Evolutionary conservation across 345 rosid species (phyloP).

Genomic region (Eutrema yunnanense): DNA sequence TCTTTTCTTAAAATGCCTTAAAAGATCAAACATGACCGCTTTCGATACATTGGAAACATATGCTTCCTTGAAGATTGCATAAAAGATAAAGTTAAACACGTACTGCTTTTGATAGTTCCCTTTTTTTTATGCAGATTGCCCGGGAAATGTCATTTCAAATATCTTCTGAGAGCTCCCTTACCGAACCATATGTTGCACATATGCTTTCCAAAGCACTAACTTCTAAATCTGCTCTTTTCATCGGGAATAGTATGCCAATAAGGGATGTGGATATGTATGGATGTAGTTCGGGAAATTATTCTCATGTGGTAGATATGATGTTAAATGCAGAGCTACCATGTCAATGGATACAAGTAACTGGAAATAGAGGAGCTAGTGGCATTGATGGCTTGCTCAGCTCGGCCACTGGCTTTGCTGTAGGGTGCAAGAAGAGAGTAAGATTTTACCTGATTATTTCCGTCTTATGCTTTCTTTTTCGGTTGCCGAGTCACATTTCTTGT

Average conservation of each 20-base stretch:
- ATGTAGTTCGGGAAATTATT: conserved; percentile 32
- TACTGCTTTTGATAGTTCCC: conserved; percentile 17
- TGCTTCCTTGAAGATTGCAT: neutral
- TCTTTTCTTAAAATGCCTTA: conserved; percentile 4
- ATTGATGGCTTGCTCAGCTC: conserved; percentile 97
- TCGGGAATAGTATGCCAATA: conserved; percentile 96
- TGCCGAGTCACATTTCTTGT: neutral
- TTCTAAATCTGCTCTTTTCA: conserved; percentile 64
- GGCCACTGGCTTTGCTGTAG: conserved; percentile 85
- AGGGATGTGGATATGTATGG: conserved; percentile 96
- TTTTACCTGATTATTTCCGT: neutral
- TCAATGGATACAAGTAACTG: conserved; percentile 67
- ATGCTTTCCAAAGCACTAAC: conserved; percentile 54
- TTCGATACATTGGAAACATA: neutral
- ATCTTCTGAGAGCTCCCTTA: conserved; percentile 48
- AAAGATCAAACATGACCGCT: neutral
- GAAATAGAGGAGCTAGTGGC: conserved; percentile 99
- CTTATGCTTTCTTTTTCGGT: neutral
- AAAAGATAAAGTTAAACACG: neutral
- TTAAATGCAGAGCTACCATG: conserved; percentile 41
- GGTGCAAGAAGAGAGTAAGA: conserved; percentile 76
- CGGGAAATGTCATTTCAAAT: conserved; percentile 66
- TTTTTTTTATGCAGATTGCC: conserved; percentile 49
- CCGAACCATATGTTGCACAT: conserved; percentile 79
- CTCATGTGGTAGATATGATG: conserved; percentile 32